Percentiles rank a stretch among this genome's conserved stretches.
phyloP scores from a whole-genome alignment of 257 asterid genomes.

The Forsythia suspensa region DNA sequence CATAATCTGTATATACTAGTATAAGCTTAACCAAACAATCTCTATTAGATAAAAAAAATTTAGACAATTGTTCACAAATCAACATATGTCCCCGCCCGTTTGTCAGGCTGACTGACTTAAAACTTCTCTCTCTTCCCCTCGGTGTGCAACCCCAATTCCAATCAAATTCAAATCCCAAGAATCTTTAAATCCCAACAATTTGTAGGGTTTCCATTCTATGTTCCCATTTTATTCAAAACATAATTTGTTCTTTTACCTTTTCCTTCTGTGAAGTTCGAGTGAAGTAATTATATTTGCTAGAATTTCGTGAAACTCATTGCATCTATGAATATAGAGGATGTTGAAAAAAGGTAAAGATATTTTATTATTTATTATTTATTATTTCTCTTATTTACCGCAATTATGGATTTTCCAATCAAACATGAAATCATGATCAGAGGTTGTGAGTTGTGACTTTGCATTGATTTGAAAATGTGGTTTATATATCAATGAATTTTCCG shows the following conservation, averaged over 20 bases:
- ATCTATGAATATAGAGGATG: neutral
- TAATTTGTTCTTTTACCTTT: neutral
- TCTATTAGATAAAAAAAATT: too few species aligned
- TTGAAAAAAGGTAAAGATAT: too few species aligned
- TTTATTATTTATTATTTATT: too few species aligned
- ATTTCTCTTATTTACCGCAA: neutral
- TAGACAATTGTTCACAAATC: too few species aligned
- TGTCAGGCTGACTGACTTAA: neutral
- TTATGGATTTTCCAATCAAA: neutral
- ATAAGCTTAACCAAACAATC: too few species aligned
- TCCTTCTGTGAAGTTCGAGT: neutral
- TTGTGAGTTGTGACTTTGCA: neutral
- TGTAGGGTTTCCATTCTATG: neutral
- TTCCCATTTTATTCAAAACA: neutral
- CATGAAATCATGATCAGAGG: neutral
- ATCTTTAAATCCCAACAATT: neutral
- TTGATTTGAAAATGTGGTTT: neutral
- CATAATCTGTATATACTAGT: too few species aligned
- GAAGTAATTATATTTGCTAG: neutral
- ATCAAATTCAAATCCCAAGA: neutral
- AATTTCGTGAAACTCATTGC: neutral
- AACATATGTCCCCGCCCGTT: neutral
- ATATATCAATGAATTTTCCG: too few species aligned
- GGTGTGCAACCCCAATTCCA: neutral
- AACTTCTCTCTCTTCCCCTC: neutral